Evolutionary conservation across 2,329 filamentous ascomycete species (phyloP).

Genomic region (Zasmidium angulare): DNA sequence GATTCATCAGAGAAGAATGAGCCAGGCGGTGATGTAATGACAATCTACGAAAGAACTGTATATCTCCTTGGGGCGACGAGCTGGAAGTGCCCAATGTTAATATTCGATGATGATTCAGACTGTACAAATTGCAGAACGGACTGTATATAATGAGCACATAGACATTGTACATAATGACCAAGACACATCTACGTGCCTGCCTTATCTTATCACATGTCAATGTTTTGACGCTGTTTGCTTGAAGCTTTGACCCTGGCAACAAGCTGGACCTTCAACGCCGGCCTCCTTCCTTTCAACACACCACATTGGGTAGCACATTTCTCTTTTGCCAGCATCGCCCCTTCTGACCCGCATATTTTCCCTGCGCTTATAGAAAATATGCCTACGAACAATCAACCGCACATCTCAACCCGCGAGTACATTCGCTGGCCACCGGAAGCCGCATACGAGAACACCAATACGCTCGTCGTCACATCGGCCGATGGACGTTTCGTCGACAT

Average conservation of each 20-base stretch:
- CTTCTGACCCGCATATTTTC: not conserved
- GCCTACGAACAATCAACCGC: not conserved
- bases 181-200: not conserved
- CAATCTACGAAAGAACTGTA: not conserved
- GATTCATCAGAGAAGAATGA: conserved; percentile 6
- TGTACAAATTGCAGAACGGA: conserved; percentile 8
- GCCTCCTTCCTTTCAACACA: not conserved
- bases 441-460: conserved; percentile 61
- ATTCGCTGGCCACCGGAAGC: conserved; percentile 59
- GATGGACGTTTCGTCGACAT: conserved; percentile 61
- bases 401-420: conserved; percentile 58
- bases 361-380: not conserved
- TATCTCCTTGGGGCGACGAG: not conserved
- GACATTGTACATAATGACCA: conserved; percentile 5
- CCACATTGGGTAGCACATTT: not conserved
- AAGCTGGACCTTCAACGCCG: not conserved
- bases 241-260: not conserved
- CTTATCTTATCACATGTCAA: not conserved
- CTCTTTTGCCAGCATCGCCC: not conserved
- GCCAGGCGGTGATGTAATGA: conserved; percentile 15
- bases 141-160: conserved; percentile 6
- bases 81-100: too few relatives aligned
- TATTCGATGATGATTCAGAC: not conserved
- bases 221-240: not conserved
- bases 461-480: conserved; percentile 64